Base-by-base conservation (phyloP, 208 protist species). In the Trypanosoma caninum region DNA sequence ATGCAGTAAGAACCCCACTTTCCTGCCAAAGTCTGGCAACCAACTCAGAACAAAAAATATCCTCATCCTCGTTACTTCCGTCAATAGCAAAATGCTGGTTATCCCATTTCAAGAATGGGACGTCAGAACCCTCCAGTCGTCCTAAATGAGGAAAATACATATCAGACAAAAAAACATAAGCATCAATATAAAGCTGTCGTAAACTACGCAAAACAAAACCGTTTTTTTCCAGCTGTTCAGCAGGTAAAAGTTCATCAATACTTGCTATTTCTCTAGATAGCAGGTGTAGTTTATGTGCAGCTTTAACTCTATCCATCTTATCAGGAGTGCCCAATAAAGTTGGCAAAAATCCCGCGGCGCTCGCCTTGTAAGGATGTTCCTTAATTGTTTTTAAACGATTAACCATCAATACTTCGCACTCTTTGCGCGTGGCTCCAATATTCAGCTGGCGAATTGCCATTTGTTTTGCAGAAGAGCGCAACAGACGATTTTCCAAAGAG, bases 261-360 rank as follows among this genome's bases (percentile, higher is more conserved):
- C 59, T 59, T 30, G 9, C 63, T 28, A 78, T 55, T 51, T 94
- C 78, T 6, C 70, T 69, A 9, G 69, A 40, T 7, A 94, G 74
- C 20, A 71, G 31, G 37, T 82, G 69, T 27, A 87, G 62, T 57
- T 91, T 94, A 53, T 82, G 68, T 20, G 80, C 82, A 0, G 87
- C 87, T n/a, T 71, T 69, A 25, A 89, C 67, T 46, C 87, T 74
- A 60, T 94, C 87, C 71, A 91, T 82, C 68, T 94, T 94, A 66
- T 94, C 87, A n/a, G 87, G 87, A 13, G 87, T 69, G 38, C 65
- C 82, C 44, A 87, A 72, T 31, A 90, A 48, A 18, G 75, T 82
- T 18, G 84, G 80, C 0, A 82, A 0, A 58, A 91, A 74, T 23
- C 60, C 55, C 25, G 37, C 0, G 8, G 89, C 8, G 41, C 80